phyloP scores from a whole-genome alignment of 306 rosid species.

The Comarum palustre region DNA sequence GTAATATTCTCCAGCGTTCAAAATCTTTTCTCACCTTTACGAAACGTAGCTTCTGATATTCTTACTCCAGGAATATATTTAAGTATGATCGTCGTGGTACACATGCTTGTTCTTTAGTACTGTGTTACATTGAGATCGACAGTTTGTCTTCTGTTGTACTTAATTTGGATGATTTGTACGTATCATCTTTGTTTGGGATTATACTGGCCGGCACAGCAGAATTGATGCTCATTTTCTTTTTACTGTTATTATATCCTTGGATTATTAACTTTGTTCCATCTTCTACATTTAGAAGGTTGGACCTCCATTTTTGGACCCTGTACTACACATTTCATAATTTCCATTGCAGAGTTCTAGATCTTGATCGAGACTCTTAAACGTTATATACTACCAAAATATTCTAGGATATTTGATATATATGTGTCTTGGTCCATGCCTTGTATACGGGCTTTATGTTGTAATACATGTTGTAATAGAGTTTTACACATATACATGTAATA shows the following conservation, averaged over 20 bases:
- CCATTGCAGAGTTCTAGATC: neutral
- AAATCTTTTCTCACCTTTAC: neutral
- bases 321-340: neutral
- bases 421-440: too few species aligned
- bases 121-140: neutral
- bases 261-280: neutral
- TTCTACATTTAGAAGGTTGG: neutral
- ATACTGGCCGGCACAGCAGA: too few species aligned
- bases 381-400: neutral
- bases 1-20: neutral
- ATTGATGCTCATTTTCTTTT: neutral
- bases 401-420: too few species aligned
- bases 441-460: too few species aligned
- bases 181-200: neutral
- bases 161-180: neutral
- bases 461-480: too few species aligned
- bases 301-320: conserved; percentile 6
- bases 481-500: too few species aligned
- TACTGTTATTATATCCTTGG: neutral
- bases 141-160: neutral
- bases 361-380: neutral
- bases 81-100: neutral
- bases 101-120: neutral
- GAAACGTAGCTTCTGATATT: conserved; percentile 3
- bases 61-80: conserved; percentile 18